Conservation (phyloP, 176 grass and related monocot genomes). For the Carex parvula region DNA sequence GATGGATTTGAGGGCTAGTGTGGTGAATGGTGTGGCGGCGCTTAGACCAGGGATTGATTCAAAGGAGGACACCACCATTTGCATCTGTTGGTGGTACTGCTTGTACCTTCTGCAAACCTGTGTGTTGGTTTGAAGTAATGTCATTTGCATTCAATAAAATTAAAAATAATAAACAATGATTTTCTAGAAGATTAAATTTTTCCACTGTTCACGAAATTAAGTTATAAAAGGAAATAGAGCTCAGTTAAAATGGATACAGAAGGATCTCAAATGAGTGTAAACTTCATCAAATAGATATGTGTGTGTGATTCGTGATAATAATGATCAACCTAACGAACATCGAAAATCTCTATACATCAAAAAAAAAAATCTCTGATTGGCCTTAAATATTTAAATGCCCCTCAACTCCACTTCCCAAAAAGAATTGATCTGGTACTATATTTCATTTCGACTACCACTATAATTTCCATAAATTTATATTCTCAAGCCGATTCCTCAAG, state of each 20-base stretch:
- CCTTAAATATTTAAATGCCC: not conserved
- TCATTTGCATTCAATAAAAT: not conserved
- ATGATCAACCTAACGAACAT: not conserved
- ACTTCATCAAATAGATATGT: not conserved
- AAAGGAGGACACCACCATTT: slow-evolving; percentile 53
- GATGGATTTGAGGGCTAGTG: slow-evolving; percentile 36
- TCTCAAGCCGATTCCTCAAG: not conserved
- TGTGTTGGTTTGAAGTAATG: not conserved
- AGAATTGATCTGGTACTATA: not conserved
- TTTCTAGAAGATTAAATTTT: not conserved
- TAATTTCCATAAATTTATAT: not conserved
- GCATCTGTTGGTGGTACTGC: slow-evolving; percentile 52
- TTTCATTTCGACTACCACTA: not conserved
- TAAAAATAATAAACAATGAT: not conserved
- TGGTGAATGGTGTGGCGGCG: slow-evolving; percentile 40
- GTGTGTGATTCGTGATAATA: not conserved
- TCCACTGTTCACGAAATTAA: not conserved
- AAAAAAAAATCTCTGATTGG: not conserved
- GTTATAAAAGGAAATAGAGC: not conserved
- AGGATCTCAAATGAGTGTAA: not conserved
- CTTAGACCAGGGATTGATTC: slow-evolving; percentile 45
- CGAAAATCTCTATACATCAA: not conserved
- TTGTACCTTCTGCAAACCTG: slow-evolving; percentile 49
- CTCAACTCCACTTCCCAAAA: not conserved
- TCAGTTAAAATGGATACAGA: not conserved